phyloP scores from a whole-genome alignment of 192 early-diverging fungal species.

The Dimargaris cristalligena region DNA sequence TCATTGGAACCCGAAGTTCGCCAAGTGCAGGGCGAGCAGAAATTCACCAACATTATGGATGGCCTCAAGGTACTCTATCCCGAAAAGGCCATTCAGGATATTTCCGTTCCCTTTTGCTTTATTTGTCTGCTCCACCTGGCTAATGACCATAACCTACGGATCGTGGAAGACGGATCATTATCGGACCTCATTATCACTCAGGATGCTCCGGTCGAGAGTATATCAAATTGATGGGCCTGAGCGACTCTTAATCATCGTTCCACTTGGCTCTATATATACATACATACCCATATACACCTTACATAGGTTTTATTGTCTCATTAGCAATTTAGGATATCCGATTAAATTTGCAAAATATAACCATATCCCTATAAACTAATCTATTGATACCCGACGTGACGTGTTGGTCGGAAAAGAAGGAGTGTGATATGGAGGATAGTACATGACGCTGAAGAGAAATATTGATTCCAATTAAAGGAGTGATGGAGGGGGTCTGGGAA shows the following conservation, averaged over 20 bases:
- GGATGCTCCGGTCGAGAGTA: conserved; percentile 12
- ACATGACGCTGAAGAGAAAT: too few species aligned
- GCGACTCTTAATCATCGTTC: background rate
- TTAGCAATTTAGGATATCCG: background rate
- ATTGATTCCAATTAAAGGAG: too few species aligned
- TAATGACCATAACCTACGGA: conserved; percentile 72
- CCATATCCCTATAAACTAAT: background rate
- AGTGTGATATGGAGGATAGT: too few species aligned
- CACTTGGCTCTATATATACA: background rate
- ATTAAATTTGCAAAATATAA: background rate
- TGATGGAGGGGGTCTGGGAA: too few species aligned
- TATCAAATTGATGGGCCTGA: background rate
- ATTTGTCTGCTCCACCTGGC: conserved; percentile 93
- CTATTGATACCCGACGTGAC: background rate
- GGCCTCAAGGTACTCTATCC: conserved; percentile 60
- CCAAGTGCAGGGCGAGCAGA: conserved; percentile 37
- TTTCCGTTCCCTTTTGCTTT: conserved; percentile 94
- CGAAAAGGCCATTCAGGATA: conserved; percentile 64
- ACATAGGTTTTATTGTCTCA: background rate
- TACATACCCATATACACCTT: background rate
- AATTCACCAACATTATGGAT: conserved; percentile 58
- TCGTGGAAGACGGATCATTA: conserved; percentile 32
- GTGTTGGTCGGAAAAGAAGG: too few species aligned
- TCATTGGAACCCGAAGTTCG: background rate
- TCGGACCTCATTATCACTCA: conserved; percentile 29